Evolutionary conservation across 139 green algal genomes (phyloP).

Genomic region (Chlamydomonas incerta): DNA sequence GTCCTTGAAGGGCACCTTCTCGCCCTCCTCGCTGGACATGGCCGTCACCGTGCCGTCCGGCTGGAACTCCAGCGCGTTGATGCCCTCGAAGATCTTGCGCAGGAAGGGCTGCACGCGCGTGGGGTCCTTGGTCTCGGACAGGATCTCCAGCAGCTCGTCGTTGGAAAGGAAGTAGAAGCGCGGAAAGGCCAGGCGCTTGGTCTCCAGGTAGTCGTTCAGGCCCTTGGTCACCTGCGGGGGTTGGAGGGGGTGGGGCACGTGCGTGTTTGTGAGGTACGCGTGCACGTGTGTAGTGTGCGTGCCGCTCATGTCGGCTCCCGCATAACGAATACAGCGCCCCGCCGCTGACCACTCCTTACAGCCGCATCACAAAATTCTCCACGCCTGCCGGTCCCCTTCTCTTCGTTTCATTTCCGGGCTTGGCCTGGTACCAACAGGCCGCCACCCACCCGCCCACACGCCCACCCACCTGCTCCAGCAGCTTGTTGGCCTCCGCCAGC

Average conservation of each 20-base stretch:
- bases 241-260: no score
- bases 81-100: slow-evolving; percentile 89
- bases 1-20: slow-evolving; percentile 67
- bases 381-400: no score
- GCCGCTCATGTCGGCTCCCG: no score
- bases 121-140: slow-evolving; percentile 87
- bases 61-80: slow-evolving; percentile 79
- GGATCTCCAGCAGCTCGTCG: slow-evolving; percentile 85
- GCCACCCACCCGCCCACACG: no score
- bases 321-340: no score
- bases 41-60: slow-evolving; percentile 66
- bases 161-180: slow-evolving; percentile 93
- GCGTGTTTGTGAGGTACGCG: no score
- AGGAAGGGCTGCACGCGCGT: slow-evolving; percentile 86
- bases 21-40: slow-evolving; percentile 81
- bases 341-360: no score
- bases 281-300: no score
- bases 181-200: slow-evolving; percentile 86
- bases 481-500: slow-evolving; percentile 74
- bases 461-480: slow-evolving; percentile 66
- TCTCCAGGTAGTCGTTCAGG: slow-evolving; percentile 87
- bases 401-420: no score
- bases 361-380: no score
- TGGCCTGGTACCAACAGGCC: no score
- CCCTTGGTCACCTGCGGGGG: slow-evolving; percentile 72